Evolutionary conservation across 2,329 filamentous ascomycete genomes (phyloP).

Genomic region (Periconia macrospinosa): DNA sequence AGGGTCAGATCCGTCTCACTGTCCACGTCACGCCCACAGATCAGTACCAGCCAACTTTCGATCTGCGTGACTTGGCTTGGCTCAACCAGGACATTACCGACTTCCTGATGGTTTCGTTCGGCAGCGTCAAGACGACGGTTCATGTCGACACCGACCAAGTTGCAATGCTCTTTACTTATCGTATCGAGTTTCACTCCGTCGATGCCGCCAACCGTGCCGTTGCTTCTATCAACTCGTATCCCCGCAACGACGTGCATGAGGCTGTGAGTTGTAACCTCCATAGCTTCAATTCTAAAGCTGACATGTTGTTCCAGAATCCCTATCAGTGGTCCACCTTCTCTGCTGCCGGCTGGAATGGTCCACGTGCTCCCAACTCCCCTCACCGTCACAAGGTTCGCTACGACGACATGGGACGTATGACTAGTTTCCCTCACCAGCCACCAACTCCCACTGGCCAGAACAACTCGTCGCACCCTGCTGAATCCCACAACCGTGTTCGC

Average conservation of each 20-base stretch:
- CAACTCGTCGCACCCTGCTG: constrained; percentile 20
- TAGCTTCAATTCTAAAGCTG: constrained; percentile 13
- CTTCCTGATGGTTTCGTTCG: constrained; percentile 16
- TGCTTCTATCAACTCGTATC: constrained; percentile 15
- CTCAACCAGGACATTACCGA: constrained; percentile 16
- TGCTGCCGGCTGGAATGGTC: constrained; percentile 19
- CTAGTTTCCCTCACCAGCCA: constrained; percentile 16
- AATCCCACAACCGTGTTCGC: constrained; percentile 44
- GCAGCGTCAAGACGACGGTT: constrained; percentile 18
- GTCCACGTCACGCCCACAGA: constrained; percentile 18
- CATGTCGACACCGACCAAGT: constrained; percentile 19
- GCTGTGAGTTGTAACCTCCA: constrained; percentile 14
- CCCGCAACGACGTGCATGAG: constrained; percentile 12
- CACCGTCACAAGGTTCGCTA: constrained; percentile 21
- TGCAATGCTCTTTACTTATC: constrained; percentile 18
- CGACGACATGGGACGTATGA: constrained; percentile 24
- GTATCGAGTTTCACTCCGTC: constrained; percentile 35
- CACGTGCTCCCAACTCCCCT: constrained; percentile 21
- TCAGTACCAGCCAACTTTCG: constrained; percentile 14
- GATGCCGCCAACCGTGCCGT: constrained; percentile 30
- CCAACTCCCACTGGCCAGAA: constrained; percentile 3
- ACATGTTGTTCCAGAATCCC: constrained; percentile 15
- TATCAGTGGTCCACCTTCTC: constrained; percentile 23
- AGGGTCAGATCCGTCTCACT: constrained; percentile 33
- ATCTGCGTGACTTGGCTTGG: constrained; percentile 13